Percentiles rank a stretch among this genome's conserved stretches.
Conservation (phyloP, 257 asterid genomes). For the Haberlea rhodopensis region DNA sequence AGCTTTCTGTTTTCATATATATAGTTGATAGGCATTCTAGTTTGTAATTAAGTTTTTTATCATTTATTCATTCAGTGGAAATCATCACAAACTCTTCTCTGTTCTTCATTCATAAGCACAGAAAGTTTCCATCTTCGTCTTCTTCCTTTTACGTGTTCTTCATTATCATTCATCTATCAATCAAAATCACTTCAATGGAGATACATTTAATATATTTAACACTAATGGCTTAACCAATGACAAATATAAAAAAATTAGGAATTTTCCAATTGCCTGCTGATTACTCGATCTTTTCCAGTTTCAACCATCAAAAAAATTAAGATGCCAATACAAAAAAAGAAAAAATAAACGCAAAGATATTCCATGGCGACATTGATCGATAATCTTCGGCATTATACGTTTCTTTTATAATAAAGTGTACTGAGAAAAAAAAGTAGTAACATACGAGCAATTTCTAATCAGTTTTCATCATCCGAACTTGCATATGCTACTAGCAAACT, state of each 20-base stretch:
- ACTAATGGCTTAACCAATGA: neutral
- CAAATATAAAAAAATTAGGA: neutral
- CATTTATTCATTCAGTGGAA: too few species aligned
- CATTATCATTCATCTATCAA: too few species aligned
- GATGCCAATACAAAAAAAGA: constrained; percentile 14
- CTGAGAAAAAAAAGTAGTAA: neutral
- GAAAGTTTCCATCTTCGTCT: too few species aligned
- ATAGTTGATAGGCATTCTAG: too few species aligned
- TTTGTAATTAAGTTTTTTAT: too few species aligned
- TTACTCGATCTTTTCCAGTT: neutral
- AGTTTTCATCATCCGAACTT: constrained; percentile 84
- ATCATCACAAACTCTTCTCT: too few species aligned
- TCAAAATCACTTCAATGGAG: too few species aligned
- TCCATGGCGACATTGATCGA: constrained; percentile 3
- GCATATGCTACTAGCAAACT: constrained; percentile 72
- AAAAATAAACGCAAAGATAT: constrained; percentile 13
- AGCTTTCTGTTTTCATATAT: too few species aligned
- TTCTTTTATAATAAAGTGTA: too few species aligned
- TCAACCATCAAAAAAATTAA: neutral
- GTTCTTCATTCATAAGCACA: too few species aligned
- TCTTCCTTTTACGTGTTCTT: too few species aligned
- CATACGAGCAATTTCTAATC: constrained; percentile 16
- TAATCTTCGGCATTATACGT: neutral
- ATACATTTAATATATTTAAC: too few species aligned
- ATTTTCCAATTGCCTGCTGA: neutral